phyloP scores from a whole-genome alignment of 495 filamentous ascomycete species.

The Trichoderma asperelloides region DNA sequence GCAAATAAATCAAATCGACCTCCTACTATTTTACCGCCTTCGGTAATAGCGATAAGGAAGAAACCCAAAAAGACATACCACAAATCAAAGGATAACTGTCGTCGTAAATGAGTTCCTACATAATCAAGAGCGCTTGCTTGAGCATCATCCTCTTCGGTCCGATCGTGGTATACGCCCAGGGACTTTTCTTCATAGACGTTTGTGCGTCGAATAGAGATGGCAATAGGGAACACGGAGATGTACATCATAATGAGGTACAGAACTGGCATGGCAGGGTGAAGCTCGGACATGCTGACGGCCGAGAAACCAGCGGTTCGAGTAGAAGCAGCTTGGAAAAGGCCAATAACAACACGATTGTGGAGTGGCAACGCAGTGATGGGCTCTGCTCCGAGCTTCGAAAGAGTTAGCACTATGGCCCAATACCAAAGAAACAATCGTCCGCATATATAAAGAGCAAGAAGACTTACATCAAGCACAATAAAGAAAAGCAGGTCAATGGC shows the following conservation, averaged over 20 bases:
- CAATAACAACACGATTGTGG: conserved; percentile 63
- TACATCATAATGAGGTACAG: conserved; percentile 97
- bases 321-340: conserved; percentile 73
- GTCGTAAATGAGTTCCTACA: conserved; percentile 71
- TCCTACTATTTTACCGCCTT: conserved; percentile 46
- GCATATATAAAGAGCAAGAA: neutral
- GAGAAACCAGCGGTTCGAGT: conserved; percentile 79
- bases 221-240: conserved; percentile 89
- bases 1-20: conserved; percentile 66
- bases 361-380: conserved; percentile 50
- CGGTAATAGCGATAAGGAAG: conserved; percentile 74
- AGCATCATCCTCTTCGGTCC: conserved; percentile 28
- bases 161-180: conserved; percentile 63
- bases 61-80: conserved; percentile 75
- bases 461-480: conserved; percentile 69
- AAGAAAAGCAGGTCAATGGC: conserved; percentile 74
- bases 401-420: neutral
- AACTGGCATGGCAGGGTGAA: conserved; percentile 83
- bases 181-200: conserved; percentile 92
- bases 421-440: neutral
- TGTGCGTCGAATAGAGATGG: conserved; percentile 78
- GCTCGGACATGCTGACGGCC: conserved; percentile 55
- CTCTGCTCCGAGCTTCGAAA: conserved; percentile 51
- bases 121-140: conserved; percentile 57
- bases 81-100: conserved; percentile 70